These are phyloP conservation scores for Amniculicola lignicola DNA, from an alignment of 495 filamentous ascomycete genomes.

Conservation along the genomic window DNA sequence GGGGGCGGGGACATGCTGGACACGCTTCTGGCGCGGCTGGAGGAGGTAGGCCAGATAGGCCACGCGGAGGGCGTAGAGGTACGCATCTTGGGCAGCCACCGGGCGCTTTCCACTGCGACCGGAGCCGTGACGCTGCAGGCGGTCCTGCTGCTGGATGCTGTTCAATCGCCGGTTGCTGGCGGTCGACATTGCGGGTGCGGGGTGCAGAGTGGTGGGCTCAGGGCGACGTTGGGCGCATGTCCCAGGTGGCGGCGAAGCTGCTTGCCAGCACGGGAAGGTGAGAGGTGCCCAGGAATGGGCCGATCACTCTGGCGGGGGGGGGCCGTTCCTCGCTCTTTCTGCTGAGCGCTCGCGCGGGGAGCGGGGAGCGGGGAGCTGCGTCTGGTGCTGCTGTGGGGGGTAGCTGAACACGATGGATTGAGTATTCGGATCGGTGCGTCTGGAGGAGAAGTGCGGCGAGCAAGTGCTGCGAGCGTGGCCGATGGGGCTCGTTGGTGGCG, in stretches of 20 bases:
- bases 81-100: constrained; percentile 69
- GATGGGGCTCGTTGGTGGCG: constrained; percentile 28
- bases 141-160: constrained; percentile 55
- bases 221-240: constrained; percentile 19
- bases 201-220: not conserved
- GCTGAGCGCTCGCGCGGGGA: not conserved
- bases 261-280: too few species aligned
- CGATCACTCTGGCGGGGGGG: too few species aligned
- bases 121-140: constrained; percentile 52
- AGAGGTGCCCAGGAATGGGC: too few species aligned
- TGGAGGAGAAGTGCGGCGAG: too few species aligned
- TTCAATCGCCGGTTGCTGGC: constrained; percentile 41
- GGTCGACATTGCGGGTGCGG: constrained; percentile 29
- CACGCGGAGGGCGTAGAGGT: constrained; percentile 82
- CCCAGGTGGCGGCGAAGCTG: not conserved
- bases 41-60: constrained; percentile 93
- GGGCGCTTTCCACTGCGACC: constrained; percentile 47
- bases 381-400: too few species aligned
- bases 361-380: too few species aligned
- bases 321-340: constrained; percentile 6
- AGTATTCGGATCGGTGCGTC: too few species aligned
- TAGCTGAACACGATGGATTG: too few species aligned
- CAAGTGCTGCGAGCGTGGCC: constrained; percentile 4
- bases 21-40: constrained; percentile 80
- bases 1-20: constrained; percentile 71